A percentile compares a stretch with the other conserved stretches of the same genome.
Evolutionary conservation across 768 basidiomycete species (phyloP).

Genomic region (Boletellus sp.): DNA sequence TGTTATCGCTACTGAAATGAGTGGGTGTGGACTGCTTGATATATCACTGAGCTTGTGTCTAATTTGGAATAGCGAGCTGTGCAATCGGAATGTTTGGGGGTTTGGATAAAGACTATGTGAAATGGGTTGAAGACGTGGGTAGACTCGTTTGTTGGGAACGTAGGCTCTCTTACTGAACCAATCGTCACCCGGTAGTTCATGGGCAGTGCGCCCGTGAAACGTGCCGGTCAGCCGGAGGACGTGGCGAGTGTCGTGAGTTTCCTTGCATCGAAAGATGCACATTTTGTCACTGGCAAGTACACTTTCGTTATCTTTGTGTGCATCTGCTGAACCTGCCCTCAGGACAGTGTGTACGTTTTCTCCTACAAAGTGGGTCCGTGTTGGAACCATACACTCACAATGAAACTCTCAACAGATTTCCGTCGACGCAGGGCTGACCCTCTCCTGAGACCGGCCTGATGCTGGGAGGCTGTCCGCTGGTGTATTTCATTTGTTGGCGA

Average conservation of each 20-base stretch:
- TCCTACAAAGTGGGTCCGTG: too few species aligned
- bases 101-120: background rate
- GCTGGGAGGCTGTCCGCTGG: too few species aligned
- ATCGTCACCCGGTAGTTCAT: too few species aligned
- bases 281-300: slow-evolving; percentile 9
- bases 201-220: slow-evolving; percentile 4
- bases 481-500: too few species aligned
- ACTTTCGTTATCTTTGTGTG: background rate
- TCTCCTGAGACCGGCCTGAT: too few species aligned
- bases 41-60: background rate
- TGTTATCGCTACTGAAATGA: slow-evolving; percentile 26
- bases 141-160: too few species aligned
- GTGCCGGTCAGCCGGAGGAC: slow-evolving; percentile 29
- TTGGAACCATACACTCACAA: background rate
- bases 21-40: slow-evolving; percentile 17
- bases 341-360: background rate
- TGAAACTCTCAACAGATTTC: background rate
- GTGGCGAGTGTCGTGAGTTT: slow-evolving; percentile 35
- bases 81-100: background rate
- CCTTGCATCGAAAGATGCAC: slow-evolving; percentile 35
- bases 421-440: too few species aligned
- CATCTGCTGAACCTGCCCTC: background rate
- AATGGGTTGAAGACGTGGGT: too few species aligned
- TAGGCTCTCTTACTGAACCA: too few species aligned
- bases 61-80: background rate